Evolutionary conservation across 2,329 filamentous ascomycete genomes (phyloP), one percentile per base, ranked within the genome.

Genomic region (Ascomycota sp.): DNA sequence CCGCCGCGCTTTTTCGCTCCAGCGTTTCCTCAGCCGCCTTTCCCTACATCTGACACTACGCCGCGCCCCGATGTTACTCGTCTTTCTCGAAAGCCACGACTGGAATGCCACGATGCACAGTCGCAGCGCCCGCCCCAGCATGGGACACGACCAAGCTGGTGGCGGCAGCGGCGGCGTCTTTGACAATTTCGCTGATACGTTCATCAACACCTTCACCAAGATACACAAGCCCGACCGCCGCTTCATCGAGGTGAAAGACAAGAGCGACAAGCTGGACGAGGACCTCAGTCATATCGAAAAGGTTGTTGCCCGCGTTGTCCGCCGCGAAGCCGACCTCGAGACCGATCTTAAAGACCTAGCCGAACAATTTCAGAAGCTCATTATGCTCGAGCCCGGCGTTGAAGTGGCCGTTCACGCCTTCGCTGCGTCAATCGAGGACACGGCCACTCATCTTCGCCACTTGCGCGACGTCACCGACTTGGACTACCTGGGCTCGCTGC

Each of bases 21-120:
- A 91, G 53, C 78, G 89, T 30, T 98, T 98, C 50, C 65, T 98
- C 27, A 71, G 76, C 44, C 78, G 89, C 4, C 61, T 94, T 33
- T 73, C 85, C 3, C 63, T 93, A 27, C 89, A 98, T 45, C 89
- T 89, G 0, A 75, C 86, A 12, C 68, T 98, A 28, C 78, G 89
- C 19, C 72, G 85, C 32, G 78, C 81, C 0, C 65, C 74, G 19
- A 72, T 95, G 23, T 63, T 98, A 21, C 76, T 89, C 42, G 75
- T 74, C 34, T 98, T 98, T 50, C 70, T 98, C 37, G 89, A 98
- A 54, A 85, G 76, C 34, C 69, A 67, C 19, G 89, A 98, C 52
- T 98, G 89, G 89, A 95, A 98, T 51, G 78, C 83, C 22, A 86
- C 82, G 28, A 94, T 98, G 85, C 75, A 74, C 43, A 70, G 71